Conservation (phyloP, 371 early-diverging fungal genomes). For the Thermomucor indicae-seudaticae region DNA sequence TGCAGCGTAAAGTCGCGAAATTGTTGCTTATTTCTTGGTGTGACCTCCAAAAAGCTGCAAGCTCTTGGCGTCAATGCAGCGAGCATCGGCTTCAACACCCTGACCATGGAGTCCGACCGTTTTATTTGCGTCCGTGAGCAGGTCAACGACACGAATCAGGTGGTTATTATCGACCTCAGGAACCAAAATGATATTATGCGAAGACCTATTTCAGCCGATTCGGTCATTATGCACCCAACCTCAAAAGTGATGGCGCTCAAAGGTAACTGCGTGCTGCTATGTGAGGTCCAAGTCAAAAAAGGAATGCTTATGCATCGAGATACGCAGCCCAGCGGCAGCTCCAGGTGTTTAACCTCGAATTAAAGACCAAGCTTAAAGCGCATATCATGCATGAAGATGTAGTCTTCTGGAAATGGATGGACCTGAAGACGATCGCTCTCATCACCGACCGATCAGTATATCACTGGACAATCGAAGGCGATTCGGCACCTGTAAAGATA, state of each 20-base stretch:
- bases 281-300: background rate
- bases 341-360: conserved; percentile 95
- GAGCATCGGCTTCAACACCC: conserved; percentile 92
- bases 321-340: conserved; percentile 79
- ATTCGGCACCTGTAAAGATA: conserved; percentile 79
- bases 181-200: conserved; percentile 78
- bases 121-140: conserved; percentile 96
- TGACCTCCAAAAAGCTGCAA: conserved; percentile 64
- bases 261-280: conserved; percentile 45
- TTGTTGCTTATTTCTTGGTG: background rate
- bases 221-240: conserved; percentile 96
- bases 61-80: conserved; percentile 87
- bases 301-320: background rate
- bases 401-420: conserved; percentile 96
- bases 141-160: conserved; percentile 79
- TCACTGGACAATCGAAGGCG: conserved; percentile 97
- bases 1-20: no score
- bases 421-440: conserved; percentile 76
- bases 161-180: conserved; percentile 91
- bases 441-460: conserved; percentile 90
- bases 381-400: conserved; percentile 91
- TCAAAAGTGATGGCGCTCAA: conserved; percentile 93
- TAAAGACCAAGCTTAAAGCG: conserved; percentile 93
- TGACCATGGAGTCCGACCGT: conserved; percentile 97
- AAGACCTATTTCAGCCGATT: conserved; percentile 94